Evolutionary conservation across 1,284 basidiomycete genomes (phyloP).

Genomic region (Marasmius sp.): DNA sequence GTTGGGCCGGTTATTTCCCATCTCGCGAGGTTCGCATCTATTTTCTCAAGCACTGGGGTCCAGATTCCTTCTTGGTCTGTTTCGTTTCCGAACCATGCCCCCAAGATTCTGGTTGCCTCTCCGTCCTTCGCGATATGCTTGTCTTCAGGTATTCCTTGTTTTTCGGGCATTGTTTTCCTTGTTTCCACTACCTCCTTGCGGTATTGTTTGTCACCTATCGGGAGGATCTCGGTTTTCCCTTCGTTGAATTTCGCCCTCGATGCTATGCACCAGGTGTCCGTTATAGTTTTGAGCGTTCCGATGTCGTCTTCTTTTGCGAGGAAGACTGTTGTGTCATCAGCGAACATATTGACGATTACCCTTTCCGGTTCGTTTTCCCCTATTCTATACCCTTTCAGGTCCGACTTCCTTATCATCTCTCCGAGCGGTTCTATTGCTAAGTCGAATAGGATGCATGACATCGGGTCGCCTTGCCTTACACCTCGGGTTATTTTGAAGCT

Average conservation of each 20-base stretch:
- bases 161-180: background rate
- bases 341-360: slow-evolving; percentile 26
- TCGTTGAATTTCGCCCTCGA: slow-evolving; percentile 32
- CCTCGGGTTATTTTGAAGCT: slow-evolving; percentile 16
- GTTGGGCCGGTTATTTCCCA: background rate
- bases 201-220: slow-evolving; percentile 22
- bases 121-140: background rate
- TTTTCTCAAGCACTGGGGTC: background rate
- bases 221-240: slow-evolving; percentile 32
- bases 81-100: too few species aligned
- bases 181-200: background rate
- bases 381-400: slow-evolving; percentile 16
- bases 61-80: too few species aligned
- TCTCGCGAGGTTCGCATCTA: background rate
- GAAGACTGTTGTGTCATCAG: slow-evolving; percentile 28
- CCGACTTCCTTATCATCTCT: slow-evolving; percentile 12
- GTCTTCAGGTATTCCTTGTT: slow-evolving; percentile 26
- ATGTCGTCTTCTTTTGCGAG: slow-evolving; percentile 19
- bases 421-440: slow-evolving; percentile 23
- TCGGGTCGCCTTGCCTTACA: slow-evolving; percentile 23
- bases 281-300: slow-evolving; percentile 14
- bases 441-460: slow-evolving; percentile 30
- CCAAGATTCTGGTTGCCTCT: too few species aligned
- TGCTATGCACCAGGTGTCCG: slow-evolving; percentile 28
- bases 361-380: slow-evolving; percentile 8